These are phyloP conservation scores for Fraxinus anomala DNA, from an alignment of 257 asterid species.

Conservation along the genomic window DNA sequence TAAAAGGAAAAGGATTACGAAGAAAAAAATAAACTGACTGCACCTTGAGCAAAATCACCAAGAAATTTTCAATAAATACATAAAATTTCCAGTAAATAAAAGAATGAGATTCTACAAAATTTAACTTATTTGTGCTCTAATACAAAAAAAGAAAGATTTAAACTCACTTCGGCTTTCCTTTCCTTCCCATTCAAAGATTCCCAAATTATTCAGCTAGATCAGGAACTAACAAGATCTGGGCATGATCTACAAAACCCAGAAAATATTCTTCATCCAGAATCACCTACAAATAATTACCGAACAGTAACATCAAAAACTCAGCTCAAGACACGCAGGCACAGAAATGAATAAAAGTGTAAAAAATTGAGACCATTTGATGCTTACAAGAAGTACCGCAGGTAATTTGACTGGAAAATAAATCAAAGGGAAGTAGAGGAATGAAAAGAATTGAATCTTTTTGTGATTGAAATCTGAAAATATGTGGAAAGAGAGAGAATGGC, in stretches of 20 bases:
- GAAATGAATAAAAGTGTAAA: constrained; percentile 19
- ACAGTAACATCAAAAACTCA: constrained; percentile 23
- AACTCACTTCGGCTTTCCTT: constrained; percentile 43
- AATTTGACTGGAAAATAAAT: constrained; percentile 17
- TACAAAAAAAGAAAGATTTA: constrained; percentile 15
- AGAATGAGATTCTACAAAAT: constrained; percentile 15
- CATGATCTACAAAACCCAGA: constrained; percentile 65
- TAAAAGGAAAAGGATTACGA: constrained; percentile 5
- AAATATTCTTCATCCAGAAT: constrained; percentile 40
- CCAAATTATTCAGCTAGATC: constrained; percentile 43
- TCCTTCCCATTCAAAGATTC: constrained; percentile 25
- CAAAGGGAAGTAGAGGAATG: constrained; percentile 10
- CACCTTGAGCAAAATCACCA: constrained; percentile 22
- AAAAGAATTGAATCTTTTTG: constrained; percentile 37
- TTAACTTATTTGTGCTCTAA: constrained; percentile 27
- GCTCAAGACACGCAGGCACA: constrained; percentile 13
- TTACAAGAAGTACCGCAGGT: constrained; percentile 37
- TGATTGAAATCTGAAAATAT: too few relatives aligned
- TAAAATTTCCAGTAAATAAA: constrained; percentile 12
- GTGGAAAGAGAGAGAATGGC: too few relatives aligned
- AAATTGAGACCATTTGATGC: constrained; percentile 33
- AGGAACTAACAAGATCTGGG: constrained; percentile 61
- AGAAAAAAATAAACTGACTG: constrained; percentile 19
- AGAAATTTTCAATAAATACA: constrained; percentile 20
- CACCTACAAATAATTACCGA: constrained; percentile 31